Conservation (phyloP, 2,329 filamentous ascomycete genomes). For the Epichloe elymi region DNA sequence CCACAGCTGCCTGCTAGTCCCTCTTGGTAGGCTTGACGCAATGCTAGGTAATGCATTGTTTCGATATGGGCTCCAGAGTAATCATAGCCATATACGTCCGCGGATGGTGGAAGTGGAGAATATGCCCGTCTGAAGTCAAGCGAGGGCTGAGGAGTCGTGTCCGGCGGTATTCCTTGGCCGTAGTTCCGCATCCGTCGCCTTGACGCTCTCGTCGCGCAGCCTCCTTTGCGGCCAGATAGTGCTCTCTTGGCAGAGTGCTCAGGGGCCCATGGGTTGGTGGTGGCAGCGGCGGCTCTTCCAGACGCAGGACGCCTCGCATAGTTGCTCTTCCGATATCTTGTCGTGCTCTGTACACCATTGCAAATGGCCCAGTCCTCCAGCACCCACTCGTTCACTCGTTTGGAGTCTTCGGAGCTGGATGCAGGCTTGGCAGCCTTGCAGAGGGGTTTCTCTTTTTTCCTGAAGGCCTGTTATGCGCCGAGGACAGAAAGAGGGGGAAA, state of each 20-base stretch:
- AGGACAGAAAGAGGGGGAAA: neutral
- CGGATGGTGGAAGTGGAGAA: neutral
- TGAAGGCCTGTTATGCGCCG: slow-evolving; percentile 22
- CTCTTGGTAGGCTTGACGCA: neutral
- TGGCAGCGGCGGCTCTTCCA: slow-evolving; percentile 4
- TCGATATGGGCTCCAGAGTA: neutral
- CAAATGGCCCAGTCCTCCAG: slow-evolving; percentile 56
- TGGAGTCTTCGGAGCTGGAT: slow-evolving; percentile 23
- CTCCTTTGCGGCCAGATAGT: slow-evolving; percentile 21
- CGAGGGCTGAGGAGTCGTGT: neutral
- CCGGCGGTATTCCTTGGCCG: slow-evolving; percentile 6
- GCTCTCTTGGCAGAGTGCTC: slow-evolving; percentile 18
- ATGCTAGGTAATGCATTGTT: neutral
- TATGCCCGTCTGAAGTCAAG: neutral
- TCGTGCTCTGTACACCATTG: slow-evolving; percentile 74
- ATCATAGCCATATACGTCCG: neutral
- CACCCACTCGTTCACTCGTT: slow-evolving; percentile 66
- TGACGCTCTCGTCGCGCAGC: slow-evolving; percentile 17
- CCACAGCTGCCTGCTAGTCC: neutral
- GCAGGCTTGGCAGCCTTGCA: slow-evolving; percentile 13
- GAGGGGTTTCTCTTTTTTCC: slow-evolving; percentile 24
- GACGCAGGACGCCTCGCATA: slow-evolving; percentile 14
- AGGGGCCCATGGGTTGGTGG: slow-evolving; percentile 10
- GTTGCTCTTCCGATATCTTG: slow-evolving; percentile 52
- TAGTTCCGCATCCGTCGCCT: slow-evolving; percentile 13